These are phyloP conservation scores for Arthrocladium fulminans DNA, from an alignment of 2,329 filamentous ascomycete species.

Conservation along the genomic window DNA sequence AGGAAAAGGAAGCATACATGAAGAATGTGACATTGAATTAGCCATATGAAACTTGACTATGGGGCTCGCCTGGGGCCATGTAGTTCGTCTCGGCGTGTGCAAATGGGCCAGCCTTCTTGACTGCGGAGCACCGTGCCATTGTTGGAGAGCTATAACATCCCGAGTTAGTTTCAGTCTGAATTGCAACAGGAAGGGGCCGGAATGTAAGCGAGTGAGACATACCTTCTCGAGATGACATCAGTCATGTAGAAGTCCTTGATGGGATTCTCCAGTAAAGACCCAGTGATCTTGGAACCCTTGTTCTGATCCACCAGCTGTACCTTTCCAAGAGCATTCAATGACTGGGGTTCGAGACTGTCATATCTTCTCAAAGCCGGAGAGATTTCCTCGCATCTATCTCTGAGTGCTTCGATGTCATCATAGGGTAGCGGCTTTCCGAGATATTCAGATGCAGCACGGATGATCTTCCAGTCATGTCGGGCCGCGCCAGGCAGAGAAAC, in stretches of 20 bases:
- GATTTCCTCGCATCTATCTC: slow-evolving; percentile 92
- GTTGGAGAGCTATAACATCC: slow-evolving; percentile 68
- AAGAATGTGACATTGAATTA: neutral
- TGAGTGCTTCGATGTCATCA: slow-evolving; percentile 78
- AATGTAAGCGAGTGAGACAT: slow-evolving; percentile 30
- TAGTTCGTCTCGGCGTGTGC: slow-evolving; percentile 66
- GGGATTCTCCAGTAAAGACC: slow-evolving; percentile 68
- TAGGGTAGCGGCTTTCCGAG: slow-evolving; percentile 80
- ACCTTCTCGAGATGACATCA: slow-evolving; percentile 93
- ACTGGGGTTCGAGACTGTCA: slow-evolving; percentile 77
- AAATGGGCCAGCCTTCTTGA: slow-evolving; percentile 61
- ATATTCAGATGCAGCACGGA: slow-evolving; percentile 87
- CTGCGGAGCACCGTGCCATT: slow-evolving; percentile 93
- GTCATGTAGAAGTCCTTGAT: slow-evolving; percentile 99
- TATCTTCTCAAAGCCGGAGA: slow-evolving; percentile 82
- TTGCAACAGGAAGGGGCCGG: neutral
- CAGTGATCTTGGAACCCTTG: slow-evolving; percentile 68
- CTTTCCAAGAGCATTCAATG: slow-evolving; percentile 69
- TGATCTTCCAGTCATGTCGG: slow-evolving; percentile 97
- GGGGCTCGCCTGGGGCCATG: slow-evolving; percentile 58
- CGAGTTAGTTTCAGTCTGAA: slow-evolving; percentile 15
- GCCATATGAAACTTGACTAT: neutral
- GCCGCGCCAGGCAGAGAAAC: slow-evolving; percentile 82
- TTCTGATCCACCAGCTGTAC: slow-evolving; percentile 94
- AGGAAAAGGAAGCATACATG: neutral